Evolutionary conservation across 1,284 basidiomycete genomes (phyloP).

Genomic region (Pseudozyma tsukubaensis): DNA sequence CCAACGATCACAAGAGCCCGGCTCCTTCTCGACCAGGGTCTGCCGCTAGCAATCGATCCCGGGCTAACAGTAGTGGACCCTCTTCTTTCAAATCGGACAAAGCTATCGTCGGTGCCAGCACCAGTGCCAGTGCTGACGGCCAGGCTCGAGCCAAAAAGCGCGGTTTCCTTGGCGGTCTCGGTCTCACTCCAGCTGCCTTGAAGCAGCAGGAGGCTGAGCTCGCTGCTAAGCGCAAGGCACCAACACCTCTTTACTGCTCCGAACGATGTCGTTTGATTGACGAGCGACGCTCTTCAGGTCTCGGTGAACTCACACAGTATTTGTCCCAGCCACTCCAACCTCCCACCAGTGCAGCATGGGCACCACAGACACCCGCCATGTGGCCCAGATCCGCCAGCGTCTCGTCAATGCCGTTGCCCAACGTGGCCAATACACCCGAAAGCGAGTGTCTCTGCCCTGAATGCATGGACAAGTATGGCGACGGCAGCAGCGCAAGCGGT

Average conservation of each 20-base stretch:
- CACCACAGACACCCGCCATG: slow-evolving; percentile 9
- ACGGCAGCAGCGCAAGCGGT: slow-evolving; percentile 46
- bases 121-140: slow-evolving; percentile 4
- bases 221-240: slow-evolving; percentile 43
- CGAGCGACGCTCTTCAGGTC: slow-evolving; percentile 51
- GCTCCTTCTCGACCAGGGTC: slow-evolving; percentile 43
- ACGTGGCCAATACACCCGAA: slow-evolving; percentile 44
- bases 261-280: slow-evolving; percentile 62
- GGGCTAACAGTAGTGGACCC: slow-evolving; percentile 41
- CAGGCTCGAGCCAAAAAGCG: slow-evolving; percentile 38
- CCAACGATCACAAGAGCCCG: slow-evolving; percentile 31
- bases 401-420: slow-evolving; percentile 26
- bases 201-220: slow-evolving; percentile 54
- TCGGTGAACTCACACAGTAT: slow-evolving; percentile 54
- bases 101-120: slow-evolving; percentile 17
- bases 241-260: slow-evolving; percentile 59
- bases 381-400: slow-evolving; percentile 35
- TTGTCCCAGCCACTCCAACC: slow-evolving; percentile 45
- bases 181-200: slow-evolving; percentile 48
- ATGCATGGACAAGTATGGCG: slow-evolving; percentile 56
- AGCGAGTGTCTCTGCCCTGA: slow-evolving; percentile 60
- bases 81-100: slow-evolving; percentile 49
- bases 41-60: slow-evolving; percentile 45
- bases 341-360: slow-evolving; percentile 27
- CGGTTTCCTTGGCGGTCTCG: slow-evolving; percentile 52